Evolutionary conservation across 2,329 filamentous ascomycete genomes (phyloP), one percentile per base, ranked within the genome.

Genomic region (Hymenotorrendiella dingleyae): DNA sequence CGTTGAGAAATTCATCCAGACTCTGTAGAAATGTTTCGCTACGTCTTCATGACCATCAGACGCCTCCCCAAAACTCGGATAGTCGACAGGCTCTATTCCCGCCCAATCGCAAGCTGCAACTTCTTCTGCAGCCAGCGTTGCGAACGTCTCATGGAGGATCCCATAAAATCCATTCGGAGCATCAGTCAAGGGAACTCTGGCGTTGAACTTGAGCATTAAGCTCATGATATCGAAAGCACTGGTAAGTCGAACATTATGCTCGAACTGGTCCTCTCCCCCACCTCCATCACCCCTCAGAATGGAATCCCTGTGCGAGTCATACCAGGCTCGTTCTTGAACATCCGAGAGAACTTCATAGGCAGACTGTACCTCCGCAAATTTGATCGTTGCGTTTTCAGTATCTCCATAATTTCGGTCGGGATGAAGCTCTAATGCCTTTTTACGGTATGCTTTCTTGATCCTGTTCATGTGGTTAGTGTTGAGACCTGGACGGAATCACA

Each of bases 301-400:
- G 38, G 85, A 81, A 54, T 89, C 82, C 47, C 88, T 83, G 61
- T 98, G 93, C 3, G 89, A 89, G 66, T 98, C 91, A 67, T 98
- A 98, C 93, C 93, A 98, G 23, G 90, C 84, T 54, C 93, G 80
- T 64, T 98, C 93, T 62, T 98, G 91, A 9, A 89, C 82, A 62
- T 98, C 93, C 2, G 90, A 94, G 1, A 98, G 76, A n/a, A 98
- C 80, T 63, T 97, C 88, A 62, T 98, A 94, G 35, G 93, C 93
- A 26, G 89, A 77, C 63, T 96, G 91, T 21, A 97, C 75, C 60
- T 96, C 89, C 37, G 93, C 89, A 62, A 98, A 98, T 40, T 82
- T 80, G 53, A 73, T 77, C 1, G 93, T 98, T 2, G 91, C 82
- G 50, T 80, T 77, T 57, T 94, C 88, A 48, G 84, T 82, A 59